A percentile compares a stretch with the other conserved stretches of the same genome.
phyloP scores from a whole-genome alignment of 768 basidiomycete genomes.

The Lenzites betulinus region DNA sequence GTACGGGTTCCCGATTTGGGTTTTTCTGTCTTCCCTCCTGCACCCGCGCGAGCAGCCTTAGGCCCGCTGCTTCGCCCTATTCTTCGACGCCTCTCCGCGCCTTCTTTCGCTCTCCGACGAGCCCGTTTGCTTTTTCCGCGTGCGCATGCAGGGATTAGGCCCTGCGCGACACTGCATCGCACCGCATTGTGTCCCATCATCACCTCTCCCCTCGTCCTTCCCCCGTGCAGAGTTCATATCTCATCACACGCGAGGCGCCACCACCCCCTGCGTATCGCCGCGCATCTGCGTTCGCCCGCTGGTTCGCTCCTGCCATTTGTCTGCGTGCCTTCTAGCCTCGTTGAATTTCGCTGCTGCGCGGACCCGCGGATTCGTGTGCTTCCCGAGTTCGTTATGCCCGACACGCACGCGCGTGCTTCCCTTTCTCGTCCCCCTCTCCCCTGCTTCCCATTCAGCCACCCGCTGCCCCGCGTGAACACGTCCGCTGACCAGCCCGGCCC shows the following conservation, averaged over 20 bases:
- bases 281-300: neutral
- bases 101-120: neutral
- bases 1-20: slow-evolving; percentile 27
- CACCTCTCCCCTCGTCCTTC: too few relatives aligned
- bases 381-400: too few relatives aligned
- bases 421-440: neutral
- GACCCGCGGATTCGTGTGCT: too few relatives aligned
- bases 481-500: slow-evolving; percentile 31
- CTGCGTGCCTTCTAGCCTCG: neutral
- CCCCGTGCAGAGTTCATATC: too few relatives aligned
- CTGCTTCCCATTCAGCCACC: neutral
- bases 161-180: too few relatives aligned
- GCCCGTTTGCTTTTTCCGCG: neutral
- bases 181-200: too few relatives aligned
- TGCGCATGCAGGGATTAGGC: too few relatives aligned
- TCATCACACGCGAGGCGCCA: too few relatives aligned
- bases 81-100: neutral
- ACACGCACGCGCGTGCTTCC: neutral
- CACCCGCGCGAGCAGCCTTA: neutral
- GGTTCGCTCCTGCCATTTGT: neutral
- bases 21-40: neutral
- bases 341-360: too few relatives aligned
- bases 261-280: neutral
- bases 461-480: neutral
- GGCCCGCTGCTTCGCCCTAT: neutral